Conservation (phyloP, 176 grass and related monocot species). For the Chrysopogon serrulatus region DNA sequence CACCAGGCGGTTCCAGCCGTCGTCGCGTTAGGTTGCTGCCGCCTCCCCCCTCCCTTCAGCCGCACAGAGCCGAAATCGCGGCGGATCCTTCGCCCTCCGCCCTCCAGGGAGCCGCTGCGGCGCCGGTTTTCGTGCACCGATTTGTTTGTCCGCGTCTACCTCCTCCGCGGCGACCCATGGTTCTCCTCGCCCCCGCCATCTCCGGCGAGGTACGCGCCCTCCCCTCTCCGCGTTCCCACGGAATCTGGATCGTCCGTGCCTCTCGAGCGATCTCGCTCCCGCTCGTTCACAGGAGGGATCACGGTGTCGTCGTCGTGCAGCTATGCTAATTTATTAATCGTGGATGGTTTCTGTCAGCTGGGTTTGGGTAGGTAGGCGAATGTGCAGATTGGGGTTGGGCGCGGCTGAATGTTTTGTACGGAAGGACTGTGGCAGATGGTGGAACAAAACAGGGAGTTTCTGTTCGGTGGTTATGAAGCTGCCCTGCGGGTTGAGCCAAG, state of each 20-base stretch:
- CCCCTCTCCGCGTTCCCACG: neutral
- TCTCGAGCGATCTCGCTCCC: neutral
- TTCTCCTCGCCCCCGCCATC: conserved; percentile 46
- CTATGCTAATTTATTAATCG: neutral
- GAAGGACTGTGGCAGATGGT: neutral
- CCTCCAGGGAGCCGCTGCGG: neutral
- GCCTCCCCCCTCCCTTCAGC: neutral
- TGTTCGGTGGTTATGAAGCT: neutral
- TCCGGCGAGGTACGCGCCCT: conserved; percentile 43
- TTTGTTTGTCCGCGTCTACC: neutral
- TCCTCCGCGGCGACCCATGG: conserved; percentile 25
- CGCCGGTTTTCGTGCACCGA: neutral
- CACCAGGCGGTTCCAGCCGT: conserved; percentile 7
- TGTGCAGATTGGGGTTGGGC: neutral
- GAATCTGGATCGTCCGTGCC: conserved; percentile 2
- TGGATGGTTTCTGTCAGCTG: neutral
- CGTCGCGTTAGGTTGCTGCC: neutral
- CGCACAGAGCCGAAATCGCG: conserved; percentile 10
- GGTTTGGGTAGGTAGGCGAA: neutral
- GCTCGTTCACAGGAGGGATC: neutral
- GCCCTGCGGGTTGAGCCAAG: neutral
- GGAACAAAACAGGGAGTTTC: neutral
- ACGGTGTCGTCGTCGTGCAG: neutral
- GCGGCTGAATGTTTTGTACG: neutral
- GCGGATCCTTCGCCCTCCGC: neutral